Base-by-base conservation (phyloP, 2,329 filamentous ascomycete species). In the Aspergillus versicolor region DNA sequence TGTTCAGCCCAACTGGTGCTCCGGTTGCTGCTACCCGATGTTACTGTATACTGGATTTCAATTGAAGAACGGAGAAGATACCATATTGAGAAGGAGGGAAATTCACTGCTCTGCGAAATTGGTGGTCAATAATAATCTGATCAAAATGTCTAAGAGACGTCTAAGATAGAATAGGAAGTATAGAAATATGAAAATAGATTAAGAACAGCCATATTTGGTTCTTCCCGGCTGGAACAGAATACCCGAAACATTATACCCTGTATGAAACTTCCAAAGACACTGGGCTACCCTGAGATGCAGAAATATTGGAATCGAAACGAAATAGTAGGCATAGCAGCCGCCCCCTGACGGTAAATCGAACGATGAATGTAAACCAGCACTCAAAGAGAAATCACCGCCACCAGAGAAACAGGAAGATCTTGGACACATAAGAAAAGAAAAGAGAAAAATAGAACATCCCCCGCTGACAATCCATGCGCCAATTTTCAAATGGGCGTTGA, bases 371-470 rank as follows among this genome's bases (percentile, higher is more conserved):
- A 56, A 54, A 46, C 54, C 50, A 57, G 54, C 58, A 61, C 44
- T 55, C 43, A 43, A 60, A 46, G 57, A 61, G 61, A 65, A 63
- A 65, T 65, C 59, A 62, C 61, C 48, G 58, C 53, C 53, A 54
- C 58, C 47, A 58, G 44, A 34, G 21, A 37, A 53, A 54, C 45
- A 56, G 15, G 21, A 49, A 54, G 12, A 50, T 52, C 41, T 27
- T 47, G 17, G 19, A 57, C 19, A 37, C 27, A 30, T 30, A 30
- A 30, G 27, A 30, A 11, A 37, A 15, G 21, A 56, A 13, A 52
- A 54, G 21, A 47, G 11, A 42, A 55, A 42, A 44, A 30, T 30
- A 30, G 27, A 30, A 30, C 27, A 9, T 30, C 3, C 27, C 27
- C 46, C 5, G 43, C 17, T 47, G 41, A 47, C 38, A 54, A 51